Conservation (phyloP, 2,329 filamentous ascomycete genomes). For the Elsinoe ampelina region DNA sequence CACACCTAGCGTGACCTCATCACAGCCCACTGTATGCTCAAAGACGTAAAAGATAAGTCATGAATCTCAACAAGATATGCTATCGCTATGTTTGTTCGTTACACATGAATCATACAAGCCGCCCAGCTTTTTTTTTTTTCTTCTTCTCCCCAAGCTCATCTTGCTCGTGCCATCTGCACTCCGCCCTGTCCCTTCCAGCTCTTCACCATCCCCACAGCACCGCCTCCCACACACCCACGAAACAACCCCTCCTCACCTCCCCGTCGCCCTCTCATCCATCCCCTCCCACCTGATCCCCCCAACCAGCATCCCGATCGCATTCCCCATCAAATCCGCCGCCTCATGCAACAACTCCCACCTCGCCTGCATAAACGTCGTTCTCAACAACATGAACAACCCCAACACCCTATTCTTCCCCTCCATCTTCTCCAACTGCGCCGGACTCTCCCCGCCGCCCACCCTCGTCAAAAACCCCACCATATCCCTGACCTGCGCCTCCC, state of each 20-base stretch:
- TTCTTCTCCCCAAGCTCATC: background rate
- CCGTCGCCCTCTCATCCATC: constrained; percentile 2
- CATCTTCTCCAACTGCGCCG: constrained; percentile 66
- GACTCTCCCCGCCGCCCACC: constrained; percentile 61
- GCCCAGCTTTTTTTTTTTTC: too few relatives aligned
- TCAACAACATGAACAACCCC: constrained; percentile 70
- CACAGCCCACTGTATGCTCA: too few relatives aligned
- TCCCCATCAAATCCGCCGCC: constrained; percentile 67
- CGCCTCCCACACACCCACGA: background rate
- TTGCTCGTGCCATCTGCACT: background rate
- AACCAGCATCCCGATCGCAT: constrained; percentile 60
- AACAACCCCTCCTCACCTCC: constrained; percentile 11
- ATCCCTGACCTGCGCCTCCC: constrained; percentile 59
- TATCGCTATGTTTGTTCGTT: too few relatives aligned
- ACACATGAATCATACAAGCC: too few relatives aligned
- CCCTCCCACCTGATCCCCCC: constrained; percentile 15
- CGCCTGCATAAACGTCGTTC: constrained; percentile 70
- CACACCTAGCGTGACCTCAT: too few relatives aligned
- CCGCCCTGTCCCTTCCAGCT: background rate
- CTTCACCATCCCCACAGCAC: background rate
- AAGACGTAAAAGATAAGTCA: too few relatives aligned
- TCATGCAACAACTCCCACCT: constrained; percentile 90
- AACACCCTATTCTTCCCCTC: constrained; percentile 74
- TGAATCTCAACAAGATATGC: too few relatives aligned
- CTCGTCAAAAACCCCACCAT: constrained; percentile 71